These are phyloP conservation scores for Elsinoe necatrix DNA, from an alignment of 2,329 filamentous ascomycete genomes.

Conservation along the genomic window DNA sequence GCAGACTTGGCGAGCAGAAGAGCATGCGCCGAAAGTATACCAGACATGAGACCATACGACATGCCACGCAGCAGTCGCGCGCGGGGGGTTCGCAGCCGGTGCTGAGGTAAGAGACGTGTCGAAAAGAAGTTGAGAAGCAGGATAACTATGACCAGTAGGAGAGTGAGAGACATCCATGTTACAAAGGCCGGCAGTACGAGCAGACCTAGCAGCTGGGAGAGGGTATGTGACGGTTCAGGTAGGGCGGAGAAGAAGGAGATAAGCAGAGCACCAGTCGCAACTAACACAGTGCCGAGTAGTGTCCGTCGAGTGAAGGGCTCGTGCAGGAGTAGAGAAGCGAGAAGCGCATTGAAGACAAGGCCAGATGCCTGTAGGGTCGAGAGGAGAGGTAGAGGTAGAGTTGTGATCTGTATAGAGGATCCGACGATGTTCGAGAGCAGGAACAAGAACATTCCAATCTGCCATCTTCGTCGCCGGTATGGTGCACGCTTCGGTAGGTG, in stretches of 20 bases:
- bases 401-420: slow-evolving; percentile 95
- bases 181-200: slow-evolving; percentile 55
- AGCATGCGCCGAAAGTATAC: slow-evolving; percentile 87
- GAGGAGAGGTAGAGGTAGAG: slow-evolving; percentile 82
- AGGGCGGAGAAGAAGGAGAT: slow-evolving; percentile 94
- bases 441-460: slow-evolving; percentile 94
- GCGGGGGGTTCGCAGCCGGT: slow-evolving; percentile 32
- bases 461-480: slow-evolving; percentile 86
- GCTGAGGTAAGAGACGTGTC: slow-evolving; percentile 24
- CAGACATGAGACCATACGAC: slow-evolving; percentile 77
- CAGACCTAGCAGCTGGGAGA: slow-evolving; percentile 71
- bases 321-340: slow-evolving; percentile 82
- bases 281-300: slow-evolving; percentile 79
- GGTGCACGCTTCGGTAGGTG: slow-evolving; percentile 75
- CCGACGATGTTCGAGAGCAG: slow-evolving; percentile 88
- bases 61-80: slow-evolving; percentile 67
- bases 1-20: slow-evolving; percentile 92
- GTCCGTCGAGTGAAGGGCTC: slow-evolving; percentile 94
- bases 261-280: slow-evolving; percentile 77
- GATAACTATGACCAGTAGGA: slow-evolving; percentile 42
- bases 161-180: slow-evolving; percentile 42
- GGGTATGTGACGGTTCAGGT: slow-evolving; percentile 79
- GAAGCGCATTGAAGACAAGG: slow-evolving; percentile 96
- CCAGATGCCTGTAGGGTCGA: slow-evolving; percentile 94
- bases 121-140: slow-evolving; percentile 39